Evolutionary conservation across 257 asterid species (phyloP).

Genomic region (Gardenia jasminoides): DNA sequence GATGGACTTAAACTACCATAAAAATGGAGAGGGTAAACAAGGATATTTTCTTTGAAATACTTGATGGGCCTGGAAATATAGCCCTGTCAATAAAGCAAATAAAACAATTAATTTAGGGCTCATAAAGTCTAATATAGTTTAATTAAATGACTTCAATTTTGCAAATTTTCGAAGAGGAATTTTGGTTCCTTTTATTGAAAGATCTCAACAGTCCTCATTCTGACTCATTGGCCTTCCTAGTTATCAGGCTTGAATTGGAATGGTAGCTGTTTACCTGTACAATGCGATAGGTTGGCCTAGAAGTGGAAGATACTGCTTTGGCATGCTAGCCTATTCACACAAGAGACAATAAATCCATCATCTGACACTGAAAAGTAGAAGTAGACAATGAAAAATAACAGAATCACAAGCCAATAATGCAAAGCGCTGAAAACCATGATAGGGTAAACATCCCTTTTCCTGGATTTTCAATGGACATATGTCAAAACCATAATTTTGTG

Average conservation of each 20-base stretch:
- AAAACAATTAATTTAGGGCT: not conserved
- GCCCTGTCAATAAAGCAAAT: not conserved
- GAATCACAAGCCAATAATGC: conserved; percentile 2
- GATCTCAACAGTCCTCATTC: not conserved
- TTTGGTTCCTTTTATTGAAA: not conserved
- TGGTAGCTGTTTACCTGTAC: conserved; percentile 60
- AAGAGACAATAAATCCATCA: conserved; percentile 39
- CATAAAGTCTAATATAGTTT: not conserved
- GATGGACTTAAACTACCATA: not conserved
- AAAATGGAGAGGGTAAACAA: not conserved
- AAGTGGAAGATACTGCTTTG: conserved; percentile 98
- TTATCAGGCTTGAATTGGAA: conserved; percentile 1
- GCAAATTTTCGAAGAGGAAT: not conserved
- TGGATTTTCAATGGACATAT: not conserved
- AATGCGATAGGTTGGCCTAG: conserved; percentile 95
- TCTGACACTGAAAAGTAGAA: conserved; percentile 14
- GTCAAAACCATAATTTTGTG: not conserved
- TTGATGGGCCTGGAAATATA: not conserved
- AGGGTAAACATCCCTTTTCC: not conserved
- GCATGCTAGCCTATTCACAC: conserved; percentile 84
- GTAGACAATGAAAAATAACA: no score
- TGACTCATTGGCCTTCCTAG: not conserved
- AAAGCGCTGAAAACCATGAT: not conserved
- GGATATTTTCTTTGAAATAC: not conserved
- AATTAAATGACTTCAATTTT: not conserved